Base-by-base conservation (phyloP, 352 stramenopile species). In the Bremia lactucae region DNA sequence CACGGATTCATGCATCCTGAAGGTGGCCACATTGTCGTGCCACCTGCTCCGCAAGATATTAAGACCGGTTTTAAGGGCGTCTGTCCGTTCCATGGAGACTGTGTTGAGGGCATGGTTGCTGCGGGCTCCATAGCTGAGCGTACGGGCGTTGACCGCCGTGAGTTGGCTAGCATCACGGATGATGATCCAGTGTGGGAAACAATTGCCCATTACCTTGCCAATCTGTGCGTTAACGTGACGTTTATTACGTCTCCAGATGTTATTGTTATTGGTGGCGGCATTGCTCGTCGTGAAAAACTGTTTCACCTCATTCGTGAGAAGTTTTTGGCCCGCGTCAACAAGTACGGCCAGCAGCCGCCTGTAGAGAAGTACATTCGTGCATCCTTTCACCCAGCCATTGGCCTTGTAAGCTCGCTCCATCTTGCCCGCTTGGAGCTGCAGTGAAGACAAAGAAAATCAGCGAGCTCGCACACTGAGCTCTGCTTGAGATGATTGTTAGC, bases 1-100 rank as follows among this genome's bases (percentile, higher is more conserved):
- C 91, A 98, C 58, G 95, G 95, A 46, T 69, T 95, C 39, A 90
- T 98, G 75, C 95, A 98, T 75, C 95, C 95, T 5, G 94, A 97
- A 54, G 91, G 77, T 26, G 83, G 83, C 40, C 83, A 95, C 62
- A 64, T 83, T 37, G 62, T 68, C 28, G 74, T 95, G 39, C 82
- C 78, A 14, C 54, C 66, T 21, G 68, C 80, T 3, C 63, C 65
- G 18, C 75, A 64, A 51, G 90, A 89, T 83, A 79, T 78, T 52
- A 68, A 67, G 69, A 72, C 75, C 43, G 82, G 56, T 48, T 80
- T 79, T 50, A 65, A 78, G 19, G 86, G 87, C 24, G 74, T 77
- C 14, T 94, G 77, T 59, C 90, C 90, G 10, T 98, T 94, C 70
- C 61, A 88, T 40, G 90, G 90, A 39, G 58, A 65, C 40, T 98